Evolutionary conservation across 371 early-diverging fungal genomes (phyloP).

Genomic region (Quaeritorhiza haematococci): DNA sequence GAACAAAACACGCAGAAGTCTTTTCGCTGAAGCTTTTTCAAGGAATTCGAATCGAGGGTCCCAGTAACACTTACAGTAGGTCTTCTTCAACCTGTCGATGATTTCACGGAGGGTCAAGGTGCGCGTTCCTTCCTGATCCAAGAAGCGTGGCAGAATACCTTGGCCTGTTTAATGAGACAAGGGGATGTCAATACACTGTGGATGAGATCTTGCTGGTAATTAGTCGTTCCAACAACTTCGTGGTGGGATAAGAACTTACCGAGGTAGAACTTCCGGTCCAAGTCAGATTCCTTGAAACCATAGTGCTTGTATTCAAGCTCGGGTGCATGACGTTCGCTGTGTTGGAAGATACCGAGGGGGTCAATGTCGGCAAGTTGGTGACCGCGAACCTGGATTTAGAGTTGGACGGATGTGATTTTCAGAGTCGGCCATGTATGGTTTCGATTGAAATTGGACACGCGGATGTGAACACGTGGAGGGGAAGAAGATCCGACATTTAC

Average conservation of each 20-base stretch:
- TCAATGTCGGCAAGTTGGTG: conserved; percentile 92
- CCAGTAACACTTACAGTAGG: conserved; percentile 67
- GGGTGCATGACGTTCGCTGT: conserved; percentile 52
- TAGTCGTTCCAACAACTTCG: background rate
- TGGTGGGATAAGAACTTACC: conserved; percentile 30
- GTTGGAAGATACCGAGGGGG: conserved; percentile 77
- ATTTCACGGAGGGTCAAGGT: conserved; percentile 84
- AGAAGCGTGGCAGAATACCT: conserved; percentile 89
- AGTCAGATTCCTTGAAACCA: conserved; percentile 88
- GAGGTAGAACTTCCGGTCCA: conserved; percentile 83
- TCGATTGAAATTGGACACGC: no score
- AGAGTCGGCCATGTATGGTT: background rate
- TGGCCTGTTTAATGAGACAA: conserved; percentile 47
- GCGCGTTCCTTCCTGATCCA: conserved; percentile 49
- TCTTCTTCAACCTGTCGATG: conserved; percentile 68
- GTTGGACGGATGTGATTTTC: background rate
- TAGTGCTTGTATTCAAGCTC: conserved; percentile 86
- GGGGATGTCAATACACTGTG: background rate
- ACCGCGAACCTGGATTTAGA: conserved; percentile 57
- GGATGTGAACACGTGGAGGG: no score
- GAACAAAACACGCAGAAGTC: conserved; percentile 6
- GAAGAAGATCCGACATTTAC: conserved; percentile 34
- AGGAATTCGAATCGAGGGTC: background rate
- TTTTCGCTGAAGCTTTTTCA: no score
- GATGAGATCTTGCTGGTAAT: background rate